Percentiles rank a stretch among this genome's conserved stretches.
Conservation (phyloP, 768 basidiomycete species). For the Saitozyma podzolica region DNA sequence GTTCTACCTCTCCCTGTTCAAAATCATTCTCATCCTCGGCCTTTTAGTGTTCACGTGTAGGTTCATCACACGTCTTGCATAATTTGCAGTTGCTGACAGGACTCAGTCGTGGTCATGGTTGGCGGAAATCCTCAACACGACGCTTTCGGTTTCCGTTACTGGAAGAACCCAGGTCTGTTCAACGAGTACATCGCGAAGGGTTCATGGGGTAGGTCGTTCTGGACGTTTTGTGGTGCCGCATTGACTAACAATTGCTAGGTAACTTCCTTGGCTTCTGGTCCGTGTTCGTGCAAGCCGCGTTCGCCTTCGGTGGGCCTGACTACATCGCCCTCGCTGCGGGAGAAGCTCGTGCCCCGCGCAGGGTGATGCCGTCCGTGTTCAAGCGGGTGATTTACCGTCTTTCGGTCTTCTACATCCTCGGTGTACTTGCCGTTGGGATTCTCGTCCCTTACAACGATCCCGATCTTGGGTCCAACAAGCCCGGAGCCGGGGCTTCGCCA, state of each 20-base stretch:
- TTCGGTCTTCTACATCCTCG: constrained; percentile 22
- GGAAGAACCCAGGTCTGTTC: constrained; percentile 5
- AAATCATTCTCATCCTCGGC: constrained; percentile 58
- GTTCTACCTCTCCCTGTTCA: constrained; percentile 25
- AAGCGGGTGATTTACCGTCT: constrained; percentile 13
- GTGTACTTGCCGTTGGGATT: constrained; percentile 23
- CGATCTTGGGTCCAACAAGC: background rate
- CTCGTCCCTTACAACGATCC: constrained; percentile 23
- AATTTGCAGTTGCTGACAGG: too few relatives aligned
- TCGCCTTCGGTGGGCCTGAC: constrained; percentile 22
- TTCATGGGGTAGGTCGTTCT: constrained; percentile 1
- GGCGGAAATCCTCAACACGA: constrained; percentile 64
- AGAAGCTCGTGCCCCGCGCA: constrained; percentile 23
- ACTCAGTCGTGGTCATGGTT: constrained; percentile 54
- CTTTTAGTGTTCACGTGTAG: constrained; percentile 59
- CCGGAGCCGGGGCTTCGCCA: too few relatives aligned
- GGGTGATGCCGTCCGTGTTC: constrained; percentile 16
- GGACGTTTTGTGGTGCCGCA: constrained; percentile 10
- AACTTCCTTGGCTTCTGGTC: constrained; percentile 14
- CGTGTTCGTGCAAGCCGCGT: constrained; percentile 9
- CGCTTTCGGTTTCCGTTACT: constrained; percentile 7
- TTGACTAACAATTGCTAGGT: constrained; percentile 1
- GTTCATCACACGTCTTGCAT: constrained; percentile 52
- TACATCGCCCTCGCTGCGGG: constrained; percentile 23
- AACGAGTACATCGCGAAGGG: background rate